Evolutionary conservation across 176 grass and related monocot species (phyloP).

Genomic region (Secale cereale): DNA sequence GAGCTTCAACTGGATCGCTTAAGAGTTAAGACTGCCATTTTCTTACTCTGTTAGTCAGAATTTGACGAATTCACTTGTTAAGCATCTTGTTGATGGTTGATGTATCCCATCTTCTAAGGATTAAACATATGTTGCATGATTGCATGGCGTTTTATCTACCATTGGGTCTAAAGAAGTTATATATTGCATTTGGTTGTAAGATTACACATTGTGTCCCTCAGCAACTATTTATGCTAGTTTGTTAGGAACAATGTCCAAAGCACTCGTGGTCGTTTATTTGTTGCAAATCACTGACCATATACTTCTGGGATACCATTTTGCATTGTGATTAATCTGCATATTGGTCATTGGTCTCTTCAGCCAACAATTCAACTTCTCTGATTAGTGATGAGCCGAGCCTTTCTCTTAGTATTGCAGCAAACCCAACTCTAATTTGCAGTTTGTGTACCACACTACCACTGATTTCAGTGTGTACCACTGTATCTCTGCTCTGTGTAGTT

Average conservation of each 20-base stretch:
- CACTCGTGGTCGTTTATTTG: neutral
- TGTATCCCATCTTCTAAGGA: neutral
- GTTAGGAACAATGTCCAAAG: neutral
- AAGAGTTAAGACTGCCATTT: neutral
- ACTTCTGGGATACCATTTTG: slow-evolving; percentile 16
- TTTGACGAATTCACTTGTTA: neutral
- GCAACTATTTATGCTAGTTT: neutral
- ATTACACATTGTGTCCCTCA: neutral
- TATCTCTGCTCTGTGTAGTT: neutral
- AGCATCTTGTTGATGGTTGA: neutral
- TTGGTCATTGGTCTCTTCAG: neutral
- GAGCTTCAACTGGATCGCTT: neutral
- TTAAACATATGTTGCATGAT: neutral
- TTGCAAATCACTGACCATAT: neutral
- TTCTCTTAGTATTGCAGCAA: neutral
- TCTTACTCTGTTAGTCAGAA: neutral
- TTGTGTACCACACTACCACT: neutral
- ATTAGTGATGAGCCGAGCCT: neutral
- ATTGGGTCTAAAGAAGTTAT: neutral
- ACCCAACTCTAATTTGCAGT: neutral
- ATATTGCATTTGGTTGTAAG: neutral
- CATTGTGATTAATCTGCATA: neutral
- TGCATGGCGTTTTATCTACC: neutral
- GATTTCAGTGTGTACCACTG: neutral
- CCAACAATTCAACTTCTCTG: neutral